Evolutionary conservation across 2,329 filamentous ascomycete species (phyloP).

Genomic region (Fusarium guadeloupense): DNA sequence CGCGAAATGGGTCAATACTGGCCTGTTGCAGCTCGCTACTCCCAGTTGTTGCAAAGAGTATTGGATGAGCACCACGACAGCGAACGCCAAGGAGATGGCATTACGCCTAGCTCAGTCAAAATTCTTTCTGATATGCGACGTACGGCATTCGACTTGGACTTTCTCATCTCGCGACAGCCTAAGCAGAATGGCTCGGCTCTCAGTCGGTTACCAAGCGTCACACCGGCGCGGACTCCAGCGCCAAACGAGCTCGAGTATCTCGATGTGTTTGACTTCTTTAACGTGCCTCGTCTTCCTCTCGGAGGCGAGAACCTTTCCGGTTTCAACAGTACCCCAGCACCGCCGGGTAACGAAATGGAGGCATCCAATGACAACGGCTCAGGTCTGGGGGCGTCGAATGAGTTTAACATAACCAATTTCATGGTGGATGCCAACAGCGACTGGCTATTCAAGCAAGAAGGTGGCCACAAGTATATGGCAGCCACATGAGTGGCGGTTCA

Average conservation of each 20-base stretch:
- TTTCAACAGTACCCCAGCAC: slow-evolving; percentile 28
- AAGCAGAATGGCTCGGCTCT: slow-evolving; percentile 53
- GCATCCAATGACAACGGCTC: slow-evolving; percentile 40
- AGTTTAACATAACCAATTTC: slow-evolving; percentile 82
- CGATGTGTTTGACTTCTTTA: slow-evolving; percentile 95
- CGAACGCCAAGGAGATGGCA: slow-evolving; percentile 76
- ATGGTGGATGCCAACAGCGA: slow-evolving; percentile 78
- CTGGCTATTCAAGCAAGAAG: slow-evolving; percentile 73
- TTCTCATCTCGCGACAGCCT: slow-evolving; percentile 86
- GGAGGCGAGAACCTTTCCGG: slow-evolving; percentile 49
- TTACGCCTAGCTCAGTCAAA: slow-evolving; percentile 83
- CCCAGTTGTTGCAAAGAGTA: slow-evolving; percentile 79
- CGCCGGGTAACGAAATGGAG: slow-evolving; percentile 41
- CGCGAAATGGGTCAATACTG: slow-evolving; percentile 83
- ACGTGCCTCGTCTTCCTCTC: slow-evolving; percentile 77
- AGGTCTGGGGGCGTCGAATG: slow-evolving; percentile 57
- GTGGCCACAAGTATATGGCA: slow-evolving; percentile 42
- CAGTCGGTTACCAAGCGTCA: slow-evolving; percentile 61
- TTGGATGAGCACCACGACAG: slow-evolving; percentile 87
- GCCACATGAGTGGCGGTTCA: slow-evolving; percentile 14
- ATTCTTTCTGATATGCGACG: slow-evolving; percentile 92
- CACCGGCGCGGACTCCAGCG: slow-evolving; percentile 73
- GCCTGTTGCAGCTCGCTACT: slow-evolving; percentile 87
- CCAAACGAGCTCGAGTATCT: slow-evolving; percentile 89
- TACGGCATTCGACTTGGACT: slow-evolving; percentile 89